These are phyloP conservation scores for Mortierella sp. DNA, from an alignment of 371 early-diverging fungal genomes.

Conservation along the genomic window DNA sequence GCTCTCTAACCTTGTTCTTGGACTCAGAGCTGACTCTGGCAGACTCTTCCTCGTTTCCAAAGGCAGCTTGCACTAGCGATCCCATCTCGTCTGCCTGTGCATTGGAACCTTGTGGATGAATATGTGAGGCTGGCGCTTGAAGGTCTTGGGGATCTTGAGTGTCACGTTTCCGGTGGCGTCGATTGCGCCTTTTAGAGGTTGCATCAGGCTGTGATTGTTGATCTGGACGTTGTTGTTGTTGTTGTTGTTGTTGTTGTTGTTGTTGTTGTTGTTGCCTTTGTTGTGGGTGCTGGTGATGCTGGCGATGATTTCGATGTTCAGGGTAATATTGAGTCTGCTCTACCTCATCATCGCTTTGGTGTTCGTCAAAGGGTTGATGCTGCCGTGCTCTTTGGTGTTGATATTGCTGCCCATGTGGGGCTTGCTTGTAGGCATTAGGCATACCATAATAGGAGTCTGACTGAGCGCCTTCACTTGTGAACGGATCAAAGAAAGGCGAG, in stretches of 20 bases:
- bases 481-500: conserved; percentile 39
- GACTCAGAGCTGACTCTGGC: neutral
- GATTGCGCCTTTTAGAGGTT: conserved; percentile 8
- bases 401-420: neutral
- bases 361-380: neutral
- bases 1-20: neutral
- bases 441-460: neutral
- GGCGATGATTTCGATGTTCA: conserved; percentile 4
- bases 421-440: neutral
- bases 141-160: neutral
- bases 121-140: conserved; percentile 5
- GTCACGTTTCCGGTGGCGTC: conserved; percentile 20
- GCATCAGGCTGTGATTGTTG: conserved; percentile 1
- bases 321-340: conserved; percentile 2
- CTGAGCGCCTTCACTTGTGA: neutral
- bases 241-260: neutral
- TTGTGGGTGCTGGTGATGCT: conserved; percentile 11
- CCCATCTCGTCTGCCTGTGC: neutral
- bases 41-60: neutral
- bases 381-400: neutral
- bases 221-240: neutral
- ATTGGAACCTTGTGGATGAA: neutral
- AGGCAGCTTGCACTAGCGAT: neutral
- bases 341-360: neutral
- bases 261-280: neutral